A percentile compares a stretch with the other conserved stretches of the same genome.
These are phyloP conservation scores for Hibiscus trionum DNA, from an alignment of 345 rosid genomes.

Conservation along the genomic window DNA sequence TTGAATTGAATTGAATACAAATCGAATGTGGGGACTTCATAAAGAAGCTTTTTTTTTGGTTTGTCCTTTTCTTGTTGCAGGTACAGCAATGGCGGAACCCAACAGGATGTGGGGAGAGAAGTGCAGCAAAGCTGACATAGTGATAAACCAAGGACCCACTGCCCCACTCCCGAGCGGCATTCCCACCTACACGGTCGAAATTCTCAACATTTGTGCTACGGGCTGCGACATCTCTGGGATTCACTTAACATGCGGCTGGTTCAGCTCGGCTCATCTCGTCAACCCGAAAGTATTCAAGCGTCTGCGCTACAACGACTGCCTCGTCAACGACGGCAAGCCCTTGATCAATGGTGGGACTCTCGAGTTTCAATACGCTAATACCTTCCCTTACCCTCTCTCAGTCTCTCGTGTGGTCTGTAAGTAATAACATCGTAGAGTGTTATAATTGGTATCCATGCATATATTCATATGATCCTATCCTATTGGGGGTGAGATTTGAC, in stretches of 20 bases:
- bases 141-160: conserved; percentile 61
- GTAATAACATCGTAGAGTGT: neutral
- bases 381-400: conserved; percentile 59
- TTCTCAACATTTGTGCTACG: conserved; percentile 52
- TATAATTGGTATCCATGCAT: neutral
- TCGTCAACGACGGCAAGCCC: conserved; percentile 80
- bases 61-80: conserved; percentile 3
- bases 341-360: conserved; percentile 47
- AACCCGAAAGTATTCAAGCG: conserved; percentile 85
- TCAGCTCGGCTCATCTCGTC: conserved; percentile 68
- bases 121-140: conserved; percentile 55
- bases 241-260: conserved; percentile 84
- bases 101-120: conserved; percentile 50
- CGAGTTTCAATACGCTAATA: conserved; percentile 77
- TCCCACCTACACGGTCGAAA: conserved; percentile 75
- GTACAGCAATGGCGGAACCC: conserved; percentile 33
- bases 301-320: conserved; percentile 71
- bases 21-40: too few relatives aligned
- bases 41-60: neutral
- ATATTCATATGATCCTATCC: too few relatives aligned
- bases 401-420: conserved; percentile 57
- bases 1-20: too few relatives aligned
- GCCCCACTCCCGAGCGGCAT: conserved; percentile 65
- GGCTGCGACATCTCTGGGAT: conserved; percentile 67
- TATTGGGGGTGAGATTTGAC: neutral